A percentile compares a stretch with the other conserved stretches of the same genome.
These are phyloP conservation scores for Notholithocarpus densiflorus DNA, from an alignment of 306 rosid species.

Conservation along the genomic window DNA sequence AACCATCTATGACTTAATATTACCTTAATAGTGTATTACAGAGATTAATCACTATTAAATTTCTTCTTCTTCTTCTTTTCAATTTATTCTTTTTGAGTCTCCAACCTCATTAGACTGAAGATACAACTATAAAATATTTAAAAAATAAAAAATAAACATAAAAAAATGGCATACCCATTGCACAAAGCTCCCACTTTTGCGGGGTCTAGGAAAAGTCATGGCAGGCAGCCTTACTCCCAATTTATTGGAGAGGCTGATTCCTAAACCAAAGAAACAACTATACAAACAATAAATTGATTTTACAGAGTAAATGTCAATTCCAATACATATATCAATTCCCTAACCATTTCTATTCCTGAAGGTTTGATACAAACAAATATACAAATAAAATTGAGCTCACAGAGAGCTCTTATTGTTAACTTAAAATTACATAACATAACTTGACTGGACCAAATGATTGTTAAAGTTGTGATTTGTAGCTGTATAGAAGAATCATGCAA, in stretches of 20 bases:
- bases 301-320: not conserved
- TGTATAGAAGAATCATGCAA: not conserved
- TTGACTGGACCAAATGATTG: not conserved
- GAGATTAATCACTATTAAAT: no score
- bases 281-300: not conserved
- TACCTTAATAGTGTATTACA: no score
- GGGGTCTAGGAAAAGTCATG: no score
- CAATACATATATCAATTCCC: not conserved
- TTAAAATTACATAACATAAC: not conserved
- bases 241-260: no score
- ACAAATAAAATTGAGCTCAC: not conserved
- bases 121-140: not conserved
- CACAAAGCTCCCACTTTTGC: no score
- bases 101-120: not conserved
- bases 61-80: no score
- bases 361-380: not conserved
- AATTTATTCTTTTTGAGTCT: no score
- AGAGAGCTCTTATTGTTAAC: not conserved
- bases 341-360: not conserved
- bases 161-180: no score
- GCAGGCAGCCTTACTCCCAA: no score
- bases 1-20: no score
- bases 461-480: not conserved
- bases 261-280: not conserved
- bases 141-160: no score